These are phyloP conservation scores for Micractinium conductrix DNA, from an alignment of 139 green algal genomes.

Conservation along the genomic window DNA sequence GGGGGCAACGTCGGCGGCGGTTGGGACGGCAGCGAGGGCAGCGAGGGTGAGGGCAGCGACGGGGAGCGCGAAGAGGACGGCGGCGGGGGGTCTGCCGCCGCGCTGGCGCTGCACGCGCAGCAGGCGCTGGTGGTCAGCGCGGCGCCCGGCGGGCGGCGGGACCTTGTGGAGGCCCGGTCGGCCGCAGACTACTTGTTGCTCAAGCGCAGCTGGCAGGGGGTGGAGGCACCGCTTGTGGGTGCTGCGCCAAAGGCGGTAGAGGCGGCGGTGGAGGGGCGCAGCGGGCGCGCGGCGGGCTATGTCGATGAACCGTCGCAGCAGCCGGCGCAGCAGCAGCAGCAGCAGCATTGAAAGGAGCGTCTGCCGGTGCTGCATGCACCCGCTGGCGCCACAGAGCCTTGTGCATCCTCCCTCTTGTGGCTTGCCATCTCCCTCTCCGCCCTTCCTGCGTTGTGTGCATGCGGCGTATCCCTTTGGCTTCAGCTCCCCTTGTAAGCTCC, in stretches of 20 bases:
- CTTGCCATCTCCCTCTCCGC: too few relatives aligned
- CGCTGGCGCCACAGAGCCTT: too few relatives aligned
- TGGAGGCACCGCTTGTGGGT: constrained; percentile 76
- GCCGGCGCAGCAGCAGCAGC: too few relatives aligned
- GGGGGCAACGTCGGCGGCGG: neutral
- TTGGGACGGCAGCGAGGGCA: constrained; percentile 4
- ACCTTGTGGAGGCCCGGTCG: constrained; percentile 48
- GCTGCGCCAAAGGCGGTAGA: constrained; percentile 24
- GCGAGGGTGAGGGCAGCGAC: neutral
- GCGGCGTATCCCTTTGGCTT: too few relatives aligned
- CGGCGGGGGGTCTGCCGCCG: neutral
- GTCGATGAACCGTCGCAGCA: constrained; percentile 31
- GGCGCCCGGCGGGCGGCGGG: constrained; percentile 18
- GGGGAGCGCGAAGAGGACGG: neutral
- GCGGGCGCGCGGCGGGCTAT: constrained; percentile 67
- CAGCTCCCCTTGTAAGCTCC: too few relatives aligned
- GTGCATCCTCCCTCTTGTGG: too few relatives aligned
- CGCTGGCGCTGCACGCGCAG: constrained; percentile 35
- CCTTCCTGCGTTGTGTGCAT: too few relatives aligned
- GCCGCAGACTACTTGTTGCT: constrained; percentile 76
- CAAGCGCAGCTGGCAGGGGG: constrained; percentile 71
- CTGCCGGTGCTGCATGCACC: too few relatives aligned
- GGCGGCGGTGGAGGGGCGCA: constrained; percentile 43
- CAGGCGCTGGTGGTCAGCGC: constrained; percentile 26
- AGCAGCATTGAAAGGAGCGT: too few relatives aligned